Conservation (phyloP, 768 basidiomycete genomes). For the Rhizopogon sp. region DNA sequence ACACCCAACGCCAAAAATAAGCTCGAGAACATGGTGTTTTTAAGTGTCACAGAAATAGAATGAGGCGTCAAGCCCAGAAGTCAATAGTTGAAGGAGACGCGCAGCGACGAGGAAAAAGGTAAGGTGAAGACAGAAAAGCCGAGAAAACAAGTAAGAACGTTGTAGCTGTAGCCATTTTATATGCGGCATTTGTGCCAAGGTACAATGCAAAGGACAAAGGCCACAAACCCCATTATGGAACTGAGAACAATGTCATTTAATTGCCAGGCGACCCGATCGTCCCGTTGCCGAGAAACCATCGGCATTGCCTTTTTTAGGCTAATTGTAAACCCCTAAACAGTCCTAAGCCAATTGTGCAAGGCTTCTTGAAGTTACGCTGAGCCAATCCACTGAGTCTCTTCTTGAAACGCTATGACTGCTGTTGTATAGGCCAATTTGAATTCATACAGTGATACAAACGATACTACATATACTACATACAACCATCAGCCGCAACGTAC, state of each 20-base stretch:
- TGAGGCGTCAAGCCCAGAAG: slow-evolving; percentile 5
- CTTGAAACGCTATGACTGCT: no score
- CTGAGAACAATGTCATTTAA: background rate
- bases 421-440: no score
- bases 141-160: background rate
- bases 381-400: no score
- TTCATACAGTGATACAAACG: background rate
- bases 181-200: background rate
- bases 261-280: background rate
- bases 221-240: background rate
- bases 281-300: background rate
- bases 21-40: slow-evolving; percentile 1
- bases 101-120: slow-evolving; percentile 2
- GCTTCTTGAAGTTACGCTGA: no score
- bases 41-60: background rate
- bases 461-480: background rate
- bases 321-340: no score
- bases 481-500: no score
- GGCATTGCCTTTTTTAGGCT: background rate
- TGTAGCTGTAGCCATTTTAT: slow-evolving; percentile 1
- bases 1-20: slow-evolving; percentile 1
- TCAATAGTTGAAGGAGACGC: background rate
- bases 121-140: background rate
- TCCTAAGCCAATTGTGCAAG: background rate
- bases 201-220: background rate